Conservation (phyloP, 2,329 filamentous ascomycete species). For the Tolypocladium album region DNA sequence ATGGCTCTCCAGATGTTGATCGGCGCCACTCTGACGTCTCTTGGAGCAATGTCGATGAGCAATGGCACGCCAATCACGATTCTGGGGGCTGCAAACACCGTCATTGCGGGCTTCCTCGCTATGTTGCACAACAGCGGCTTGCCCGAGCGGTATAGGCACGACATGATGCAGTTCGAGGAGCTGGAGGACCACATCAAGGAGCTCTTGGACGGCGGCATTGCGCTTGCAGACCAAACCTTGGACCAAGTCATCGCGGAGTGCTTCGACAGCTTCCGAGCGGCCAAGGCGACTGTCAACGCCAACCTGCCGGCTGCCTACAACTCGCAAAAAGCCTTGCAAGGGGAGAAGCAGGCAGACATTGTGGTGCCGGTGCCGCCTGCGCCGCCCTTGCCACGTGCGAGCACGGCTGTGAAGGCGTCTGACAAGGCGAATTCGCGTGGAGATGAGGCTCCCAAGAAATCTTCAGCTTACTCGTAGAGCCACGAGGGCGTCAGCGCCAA, state of each 20-base stretch:
- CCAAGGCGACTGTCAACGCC: constrained; percentile 34
- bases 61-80: constrained; percentile 32
- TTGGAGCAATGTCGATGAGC: constrained; percentile 29
- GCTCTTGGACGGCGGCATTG: constrained; percentile 35
- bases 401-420: background rate
- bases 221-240: constrained; percentile 27
- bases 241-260: constrained; percentile 37
- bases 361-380: background rate
- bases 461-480: background rate
- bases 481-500: background rate
- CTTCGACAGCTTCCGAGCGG: constrained; percentile 32
- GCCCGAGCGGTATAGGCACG: constrained; percentile 38
- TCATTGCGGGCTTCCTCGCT: constrained; percentile 37
- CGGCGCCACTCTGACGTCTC: constrained; percentile 36
- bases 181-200: constrained; percentile 40
- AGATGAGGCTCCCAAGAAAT: background rate
- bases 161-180: constrained; percentile 36
- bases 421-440: constrained; percentile 1
- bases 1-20: constrained; percentile 39
- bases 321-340: constrained; percentile 9
- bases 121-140: constrained; percentile 43
- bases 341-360: constrained; percentile 1
- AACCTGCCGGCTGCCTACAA: constrained; percentile 34
- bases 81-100: constrained; percentile 39
- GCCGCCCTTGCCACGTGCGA: background rate